These are phyloP conservation scores for Macaranga tanarius DNA, from an alignment of 441 rosid species.

Conservation along the genomic window DNA sequence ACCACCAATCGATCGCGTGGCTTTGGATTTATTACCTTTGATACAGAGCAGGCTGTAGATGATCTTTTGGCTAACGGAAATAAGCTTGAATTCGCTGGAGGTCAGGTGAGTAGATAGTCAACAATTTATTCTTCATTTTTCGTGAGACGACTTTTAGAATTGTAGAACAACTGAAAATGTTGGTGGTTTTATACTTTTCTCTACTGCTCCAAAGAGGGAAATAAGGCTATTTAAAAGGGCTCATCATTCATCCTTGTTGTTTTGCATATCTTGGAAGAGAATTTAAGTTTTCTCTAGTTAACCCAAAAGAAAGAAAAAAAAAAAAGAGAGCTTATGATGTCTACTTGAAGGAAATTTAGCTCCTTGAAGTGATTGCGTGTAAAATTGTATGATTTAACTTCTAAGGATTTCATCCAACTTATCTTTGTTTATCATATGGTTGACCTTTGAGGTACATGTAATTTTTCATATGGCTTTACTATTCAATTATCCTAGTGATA, in stretches of 20 bases:
- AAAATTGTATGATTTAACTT: background rate
- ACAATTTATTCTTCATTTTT: background rate
- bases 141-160: background rate
- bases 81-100: conserved; percentile 78
- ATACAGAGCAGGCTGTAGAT: conserved; percentile 77
- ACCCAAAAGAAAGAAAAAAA: background rate
- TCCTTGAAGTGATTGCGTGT: background rate
- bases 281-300: background rate
- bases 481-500: background rate
- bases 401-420: background rate
- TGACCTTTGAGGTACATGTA: background rate
- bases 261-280: background rate
- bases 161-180: background rate
- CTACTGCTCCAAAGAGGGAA: background rate
- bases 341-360: background rate
- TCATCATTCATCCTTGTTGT: background rate
- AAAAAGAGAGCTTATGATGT: no score
- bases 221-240: background rate
- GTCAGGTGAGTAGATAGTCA: conserved; percentile 54
- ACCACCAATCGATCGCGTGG: conserved; percentile 81
- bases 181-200: background rate
- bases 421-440: background rate
- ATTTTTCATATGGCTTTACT: background rate
- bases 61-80: conserved; percentile 77
- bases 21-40: conserved; percentile 85